Evolutionary conservation across 1,139 yeast genomes (phyloP), one percentile per base, ranked within the genome.

Genomic region (Zygosaccharomyces sapae): DNA sequence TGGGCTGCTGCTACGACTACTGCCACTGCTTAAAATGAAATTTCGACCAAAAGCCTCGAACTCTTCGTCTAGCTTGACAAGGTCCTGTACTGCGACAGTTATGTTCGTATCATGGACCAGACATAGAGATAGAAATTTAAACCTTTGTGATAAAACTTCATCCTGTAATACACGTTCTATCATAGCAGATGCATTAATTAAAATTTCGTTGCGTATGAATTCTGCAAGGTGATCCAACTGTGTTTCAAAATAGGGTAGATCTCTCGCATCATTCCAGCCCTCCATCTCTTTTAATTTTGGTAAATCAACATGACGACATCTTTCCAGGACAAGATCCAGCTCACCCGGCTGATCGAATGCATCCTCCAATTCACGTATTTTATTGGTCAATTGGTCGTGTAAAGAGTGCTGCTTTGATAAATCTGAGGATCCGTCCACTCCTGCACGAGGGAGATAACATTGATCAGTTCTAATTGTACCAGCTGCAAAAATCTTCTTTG

Each of bases 111-210:
- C 45, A 13, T 51, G 50, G 48, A 41, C 48, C 27, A 49, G 48
- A 38, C 59, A 50, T 12, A 50, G 40, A 6, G 61, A 53, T 10
- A 60, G 35, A 37, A 59, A 60, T 38, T 58, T 58, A 36, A 50
- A 51, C 13, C 61, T 45, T 8, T 45, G 42, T 6, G 54, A 44
- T 19, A 61, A 46, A 1, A 37, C 46, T 20, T 58, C 54, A 34
- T 62, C 59, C 12, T 56, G 53, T 13, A 65, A 43, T 13, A 68
- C 46, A 33, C 66, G 66, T 45, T 75, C 77, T 52, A 72, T 62
- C 25, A 80, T 63, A 5, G 78, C 67, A 0, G 85, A 75, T 0
- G 86, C 75, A 53, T 76, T 74, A 50, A 79, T 73, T 33, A 82
- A 62, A 6, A 82, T 70, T 38, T 81, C 82, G 44, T 70, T 72